Evolutionary conservation across 2,329 filamentous ascomycete genomes (phyloP), one percentile per base, ranked within the genome.

Genomic region (Epicoccum sorghinum): DNA sequence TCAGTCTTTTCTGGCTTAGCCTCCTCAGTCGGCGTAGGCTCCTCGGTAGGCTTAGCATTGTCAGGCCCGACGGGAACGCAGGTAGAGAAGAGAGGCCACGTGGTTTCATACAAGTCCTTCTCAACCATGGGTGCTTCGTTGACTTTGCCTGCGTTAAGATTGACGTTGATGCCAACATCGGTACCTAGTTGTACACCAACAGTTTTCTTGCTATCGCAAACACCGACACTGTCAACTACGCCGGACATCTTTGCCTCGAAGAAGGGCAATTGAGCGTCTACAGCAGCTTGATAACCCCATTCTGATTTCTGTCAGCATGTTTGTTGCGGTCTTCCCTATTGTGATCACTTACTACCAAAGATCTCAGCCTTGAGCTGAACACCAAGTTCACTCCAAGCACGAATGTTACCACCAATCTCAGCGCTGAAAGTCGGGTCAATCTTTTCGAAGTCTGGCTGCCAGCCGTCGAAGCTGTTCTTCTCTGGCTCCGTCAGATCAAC

Each of bases 211-310:
- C 57, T 59, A 23, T 51, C 57, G 22, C 62, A 66, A 18, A 66
- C 61, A 37, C 62, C 62, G 7, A 47, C 23, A 7, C 42, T 39
- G 23, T 62, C 56, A 29, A 52, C 38, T 6, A 57, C 38, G 7
- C 54, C 62, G 10, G 49, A 45, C 45, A 66, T 48, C 10, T 47
- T 52, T 4, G 64, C 61, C 35, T 63, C 56, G 27, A 63, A 58
- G 30, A 60, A 66, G 9, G 64, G 64, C 13, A 66, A 51, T 22
- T 63, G 49, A 23, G 64, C 61, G 9, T 65, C 64, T 6, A 66
- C 43, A 29, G 56, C 40, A 9, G 62, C 64, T 58, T 65, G 58
- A 30, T 63, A 66, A 7, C 64, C 64, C 61, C 61, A 66, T 32
- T 45, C 55, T 60, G 8, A 5, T 41, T 3, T 13, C 10, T 9